phyloP scores from a whole-genome alignment of 2,329 filamentous ascomycete genomes.

The Penicillium sp. region DNA sequence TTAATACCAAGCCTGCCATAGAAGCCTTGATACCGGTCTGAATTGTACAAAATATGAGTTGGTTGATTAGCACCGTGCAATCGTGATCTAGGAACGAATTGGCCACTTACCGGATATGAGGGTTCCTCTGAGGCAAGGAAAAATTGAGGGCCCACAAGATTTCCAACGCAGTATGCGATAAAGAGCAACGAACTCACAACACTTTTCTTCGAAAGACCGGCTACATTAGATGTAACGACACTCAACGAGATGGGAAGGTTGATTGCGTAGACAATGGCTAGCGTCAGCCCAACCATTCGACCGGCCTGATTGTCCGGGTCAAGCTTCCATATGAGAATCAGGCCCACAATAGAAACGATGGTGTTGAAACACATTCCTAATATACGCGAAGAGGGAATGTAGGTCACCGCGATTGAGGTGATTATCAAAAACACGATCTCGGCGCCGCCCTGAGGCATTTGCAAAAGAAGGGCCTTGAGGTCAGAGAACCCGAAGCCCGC shows the following conservation, averaged over 20 bases:
- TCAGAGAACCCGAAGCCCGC: constrained; percentile 18
- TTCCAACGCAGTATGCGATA: constrained; percentile 38
- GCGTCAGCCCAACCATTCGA: constrained; percentile 28
- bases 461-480: constrained; percentile 17
- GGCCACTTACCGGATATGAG: constrained; percentile 17
- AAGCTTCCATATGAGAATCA: constrained; percentile 28
- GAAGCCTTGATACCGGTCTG: constrained; percentile 19
- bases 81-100: no score
- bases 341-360: constrained; percentile 24
- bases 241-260: constrained; percentile 33
- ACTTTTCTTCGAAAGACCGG: constrained; percentile 33
- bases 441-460: constrained; percentile 19
- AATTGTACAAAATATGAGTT: no score
- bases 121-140: constrained; percentile 17
- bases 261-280: constrained; percentile 29
- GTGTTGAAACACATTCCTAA: constrained; percentile 26
- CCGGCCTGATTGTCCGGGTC: constrained; percentile 19
- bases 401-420: constrained; percentile 20
- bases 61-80: neutral
- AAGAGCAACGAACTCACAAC: constrained; percentile 47
- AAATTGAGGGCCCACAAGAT: constrained; percentile 30
- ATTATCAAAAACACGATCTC: constrained; percentile 17
- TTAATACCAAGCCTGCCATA: constrained; percentile 15
- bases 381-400: constrained; percentile 22
- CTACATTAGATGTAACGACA: constrained; percentile 31